Percentiles rank a stretch among this genome's conserved stretches.
phyloP scores from a whole-genome alignment of 2,329 filamentous ascomycete genomes.

The Bipolaris zeicola region DNA sequence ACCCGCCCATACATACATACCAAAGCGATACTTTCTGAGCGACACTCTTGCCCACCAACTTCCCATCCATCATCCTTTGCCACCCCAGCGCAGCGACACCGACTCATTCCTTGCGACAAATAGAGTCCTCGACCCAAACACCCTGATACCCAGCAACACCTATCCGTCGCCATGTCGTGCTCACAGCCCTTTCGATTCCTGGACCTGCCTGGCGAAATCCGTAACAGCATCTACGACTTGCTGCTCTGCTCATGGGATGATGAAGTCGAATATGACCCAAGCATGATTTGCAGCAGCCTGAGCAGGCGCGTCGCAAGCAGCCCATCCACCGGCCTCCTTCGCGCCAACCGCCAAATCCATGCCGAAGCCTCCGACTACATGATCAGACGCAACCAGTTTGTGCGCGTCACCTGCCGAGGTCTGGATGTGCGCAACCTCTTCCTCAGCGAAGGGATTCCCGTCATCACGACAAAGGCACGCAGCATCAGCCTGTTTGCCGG shows the following conservation, averaged over 20 bases:
- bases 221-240: constrained; percentile 34
- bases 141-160: neutral
- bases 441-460: constrained; percentile 27
- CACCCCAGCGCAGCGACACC: constrained; percentile 9
- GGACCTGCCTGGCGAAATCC: constrained; percentile 34
- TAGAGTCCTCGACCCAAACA: neutral
- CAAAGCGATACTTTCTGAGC: constrained; percentile 26
- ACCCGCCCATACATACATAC: constrained; percentile 7
- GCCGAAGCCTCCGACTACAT: constrained; percentile 36
- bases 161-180: constrained; percentile 22
- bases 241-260: constrained; percentile 36
- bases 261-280: constrained; percentile 23
- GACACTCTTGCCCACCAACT: constrained; percentile 16
- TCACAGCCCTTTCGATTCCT: constrained; percentile 30
- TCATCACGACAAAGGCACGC: constrained; percentile 23
- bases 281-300: constrained; percentile 22
- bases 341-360: constrained; percentile 36
- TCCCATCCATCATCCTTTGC: constrained; percentile 4
- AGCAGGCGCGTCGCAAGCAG: constrained; percentile 27
- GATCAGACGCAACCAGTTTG: constrained; percentile 36
- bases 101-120: constrained; percentile 13
- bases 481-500: constrained; percentile 27
- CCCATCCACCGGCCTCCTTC: constrained; percentile 28
- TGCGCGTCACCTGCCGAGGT: constrained; percentile 33
- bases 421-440: constrained; percentile 27